Conservation (phyloP, 306 rosid genomes). For the barrel medic (Medicago truncatula) region DNA sequence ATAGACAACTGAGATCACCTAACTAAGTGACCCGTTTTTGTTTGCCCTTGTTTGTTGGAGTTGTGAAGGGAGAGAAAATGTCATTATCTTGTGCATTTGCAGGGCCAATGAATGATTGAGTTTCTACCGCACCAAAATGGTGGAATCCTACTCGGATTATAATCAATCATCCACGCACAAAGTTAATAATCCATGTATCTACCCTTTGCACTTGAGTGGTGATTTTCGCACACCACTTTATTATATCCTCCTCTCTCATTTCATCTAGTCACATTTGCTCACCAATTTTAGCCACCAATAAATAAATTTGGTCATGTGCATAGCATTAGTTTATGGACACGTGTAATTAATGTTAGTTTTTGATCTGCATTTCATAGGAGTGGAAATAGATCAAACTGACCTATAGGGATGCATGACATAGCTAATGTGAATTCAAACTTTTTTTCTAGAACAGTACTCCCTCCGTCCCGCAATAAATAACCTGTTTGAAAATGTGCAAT, state of each 20-base stretch:
- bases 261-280: neutral
- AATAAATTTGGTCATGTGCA: neutral
- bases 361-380: neutral
- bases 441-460: too few relatives aligned
- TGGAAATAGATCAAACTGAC: too few relatives aligned
- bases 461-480: too few relatives aligned
- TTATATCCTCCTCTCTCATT: neutral
- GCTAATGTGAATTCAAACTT: too few relatives aligned
- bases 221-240: slow-evolving; percentile 6
- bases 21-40: neutral
- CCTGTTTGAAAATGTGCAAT: too few relatives aligned
- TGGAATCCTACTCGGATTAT: slow-evolving; percentile 61
- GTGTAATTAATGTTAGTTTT: neutral
- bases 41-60: slow-evolving; percentile 49
- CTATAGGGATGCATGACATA: too few relatives aligned
- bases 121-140: slow-evolving; percentile 52
- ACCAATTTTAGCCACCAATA: slow-evolving; percentile 3
- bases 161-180: slow-evolving; percentile 41
- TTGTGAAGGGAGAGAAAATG: slow-evolving; percentile 9
- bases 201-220: slow-evolving; percentile 40
- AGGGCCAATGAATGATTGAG: slow-evolving; percentile 43
- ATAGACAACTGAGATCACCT: too few relatives aligned
- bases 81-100: slow-evolving; percentile 40
- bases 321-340: slow-evolving; percentile 1
- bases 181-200: slow-evolving; percentile 24